A percentile compares a stretch with the other conserved stretches of the same genome.
These are phyloP conservation scores for Glycine soja DNA, from an alignment of 306 rosid species.

Conservation along the genomic window DNA sequence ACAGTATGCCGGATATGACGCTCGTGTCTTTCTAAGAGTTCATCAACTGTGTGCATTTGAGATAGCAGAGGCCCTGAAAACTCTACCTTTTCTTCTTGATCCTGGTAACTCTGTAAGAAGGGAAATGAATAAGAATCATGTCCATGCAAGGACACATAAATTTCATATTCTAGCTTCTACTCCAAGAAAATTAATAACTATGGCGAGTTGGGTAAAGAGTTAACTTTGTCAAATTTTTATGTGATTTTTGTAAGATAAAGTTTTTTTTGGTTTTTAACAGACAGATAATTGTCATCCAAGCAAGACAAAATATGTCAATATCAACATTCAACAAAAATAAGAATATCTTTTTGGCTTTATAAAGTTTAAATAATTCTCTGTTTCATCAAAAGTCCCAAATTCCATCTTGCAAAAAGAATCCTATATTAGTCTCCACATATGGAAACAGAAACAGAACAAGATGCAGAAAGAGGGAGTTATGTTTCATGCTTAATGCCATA, in stretches of 20 bases:
- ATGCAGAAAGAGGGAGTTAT: slow-evolving; percentile 7
- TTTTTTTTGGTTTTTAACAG: not conserved
- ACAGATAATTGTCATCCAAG: slow-evolving; percentile 9
- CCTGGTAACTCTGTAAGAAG: slow-evolving; percentile 69
- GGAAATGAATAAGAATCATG: slow-evolving; percentile 37
- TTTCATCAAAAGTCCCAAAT: not conserved
- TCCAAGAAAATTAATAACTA: slow-evolving; percentile 4
- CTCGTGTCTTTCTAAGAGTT: slow-evolving; percentile 89
- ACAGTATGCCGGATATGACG: slow-evolving; percentile 80
- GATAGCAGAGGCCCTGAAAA: slow-evolving; percentile 93
- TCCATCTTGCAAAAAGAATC: slow-evolving; percentile 3
- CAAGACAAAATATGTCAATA: not conserved
- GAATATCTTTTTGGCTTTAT: not conserved
- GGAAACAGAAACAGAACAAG: slow-evolving; percentile 35
- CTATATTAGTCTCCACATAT: not conserved
- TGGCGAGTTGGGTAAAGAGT: not conserved
- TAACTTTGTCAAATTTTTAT: not conserved
- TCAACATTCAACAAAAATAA: slow-evolving; percentile 10
- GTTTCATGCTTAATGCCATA: not conserved
- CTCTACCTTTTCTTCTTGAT: slow-evolving; percentile 85
- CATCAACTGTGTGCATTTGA: slow-evolving; percentile 87
- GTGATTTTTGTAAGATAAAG: not conserved
- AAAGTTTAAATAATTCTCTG: not conserved
- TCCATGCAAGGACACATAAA: slow-evolving; percentile 15
- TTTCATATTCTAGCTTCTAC: slow-evolving; percentile 21